Percentiles rank a stretch among this genome's conserved stretches.
Evolutionary conservation across 352 stramenopile genomes (phyloP).

Genomic region (Phytophthora europaea): DNA sequence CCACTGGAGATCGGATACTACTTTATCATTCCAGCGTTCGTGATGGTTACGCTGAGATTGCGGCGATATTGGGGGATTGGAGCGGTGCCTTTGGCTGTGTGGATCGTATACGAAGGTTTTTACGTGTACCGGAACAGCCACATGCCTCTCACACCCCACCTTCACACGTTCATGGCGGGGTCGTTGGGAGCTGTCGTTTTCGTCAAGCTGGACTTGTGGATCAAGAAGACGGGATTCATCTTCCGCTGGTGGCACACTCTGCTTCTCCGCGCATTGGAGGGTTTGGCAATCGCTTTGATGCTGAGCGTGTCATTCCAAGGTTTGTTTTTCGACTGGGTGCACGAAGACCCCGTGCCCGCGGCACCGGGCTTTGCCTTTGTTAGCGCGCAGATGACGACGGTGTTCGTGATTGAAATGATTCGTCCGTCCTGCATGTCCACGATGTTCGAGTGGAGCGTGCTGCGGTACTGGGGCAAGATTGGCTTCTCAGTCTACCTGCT

Average conservation of each 20-base stretch:
- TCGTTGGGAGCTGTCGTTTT: slow-evolving; percentile 51
- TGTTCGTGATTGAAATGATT: slow-evolving; percentile 38
- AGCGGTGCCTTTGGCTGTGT: slow-evolving; percentile 20
- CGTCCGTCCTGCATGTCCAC: slow-evolving; percentile 29
- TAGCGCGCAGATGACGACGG: slow-evolving; percentile 23
- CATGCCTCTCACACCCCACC: slow-evolving; percentile 24
- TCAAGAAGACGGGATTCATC: slow-evolving; percentile 29
- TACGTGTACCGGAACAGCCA: slow-evolving; percentile 27
- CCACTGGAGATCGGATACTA: slow-evolving; percentile 43
- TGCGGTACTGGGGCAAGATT: slow-evolving; percentile 38
- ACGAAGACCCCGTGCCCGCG: slow-evolving; percentile 21
- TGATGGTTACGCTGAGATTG: slow-evolving; percentile 31
- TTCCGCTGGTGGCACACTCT: slow-evolving; percentile 30
- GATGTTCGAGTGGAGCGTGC: slow-evolving; percentile 42
- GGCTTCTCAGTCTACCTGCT: slow-evolving; percentile 37
- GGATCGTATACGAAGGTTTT: slow-evolving; percentile 36
- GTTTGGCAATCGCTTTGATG: slow-evolving; percentile 33
- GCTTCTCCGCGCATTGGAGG: slow-evolving; percentile 40
- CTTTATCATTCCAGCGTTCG: slow-evolving; percentile 52
- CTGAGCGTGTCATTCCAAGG: slow-evolving; percentile 38
- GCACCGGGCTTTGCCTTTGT: slow-evolving; percentile 26
- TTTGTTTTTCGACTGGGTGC: slow-evolving; percentile 37
- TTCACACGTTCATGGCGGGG: slow-evolving; percentile 46
- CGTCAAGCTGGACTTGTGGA: slow-evolving; percentile 28
- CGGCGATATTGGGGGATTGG: slow-evolving; percentile 41